Evolutionary conservation across 148 eudicot genomes (phyloP), one percentile per base, ranked within the genome.

Genomic region (Suaeda aralocaspica): DNA sequence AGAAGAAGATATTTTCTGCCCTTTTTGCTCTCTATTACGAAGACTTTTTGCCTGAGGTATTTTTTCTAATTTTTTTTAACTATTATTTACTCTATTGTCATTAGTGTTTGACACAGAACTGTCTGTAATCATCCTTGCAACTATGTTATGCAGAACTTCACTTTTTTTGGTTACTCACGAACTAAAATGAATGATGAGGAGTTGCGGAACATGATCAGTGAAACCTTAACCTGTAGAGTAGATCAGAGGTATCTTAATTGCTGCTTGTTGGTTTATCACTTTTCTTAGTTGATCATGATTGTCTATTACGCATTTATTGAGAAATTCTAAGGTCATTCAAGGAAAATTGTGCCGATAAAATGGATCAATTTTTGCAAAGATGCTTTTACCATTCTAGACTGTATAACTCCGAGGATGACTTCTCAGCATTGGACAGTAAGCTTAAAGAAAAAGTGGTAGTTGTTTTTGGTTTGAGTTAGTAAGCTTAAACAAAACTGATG

Each of bases 1-100:
- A 73, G 83, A 89, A 84, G 81, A 92, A 92, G 78, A 92, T 92
- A 50, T 92, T 89, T 74, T 96, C 98, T 30, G 98, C 98, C 62
- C 86, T 92, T 41, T 92, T 92, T 67, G 98, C 98, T 42, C 85
- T 92, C 53, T 89, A 59, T 69, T 92, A 88, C 33, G 88, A 84
- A 64, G 88, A 73, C 69, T 85, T 79, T 52, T 82, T 92, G 64
- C 96, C 96, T 2, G 78, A 89, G 93, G 98, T 88, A 39, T 55
- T 59, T 3, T 8, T 36, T 36, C 8, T 36, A 8, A 3, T 36
- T 36, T 36, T 3, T 3, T 36, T 4, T 36, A 36, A 36, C 41
- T 3, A 36, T 36, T 36, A 3, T 36, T 36, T 36, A 36, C 48
- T 18, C 11, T 26, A 48, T 25, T 45, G n/a, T 36, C 15, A 18